Evolutionary conservation across 208 protist species (phyloP).

Genomic region (Leishmania mexicana): DNA sequence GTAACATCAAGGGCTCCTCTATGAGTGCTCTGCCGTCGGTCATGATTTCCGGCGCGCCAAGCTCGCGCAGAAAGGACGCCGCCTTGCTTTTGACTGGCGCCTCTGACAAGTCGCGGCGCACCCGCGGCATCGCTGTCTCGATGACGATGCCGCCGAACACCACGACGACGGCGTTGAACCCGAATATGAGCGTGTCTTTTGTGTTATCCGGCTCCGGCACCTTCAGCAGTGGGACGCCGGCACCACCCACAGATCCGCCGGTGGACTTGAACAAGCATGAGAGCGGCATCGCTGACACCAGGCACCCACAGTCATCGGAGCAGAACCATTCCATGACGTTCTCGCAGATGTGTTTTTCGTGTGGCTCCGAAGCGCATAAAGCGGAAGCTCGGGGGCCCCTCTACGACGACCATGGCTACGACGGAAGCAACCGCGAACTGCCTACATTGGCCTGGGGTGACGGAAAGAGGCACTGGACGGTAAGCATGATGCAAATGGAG

Average conservation of each 20-base stretch:
- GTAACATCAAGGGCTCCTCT: neutral
- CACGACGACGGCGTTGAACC: neutral
- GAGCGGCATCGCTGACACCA: neutral
- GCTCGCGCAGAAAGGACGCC: neutral
- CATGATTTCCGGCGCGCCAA: neutral
- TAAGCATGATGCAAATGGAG: neutral
- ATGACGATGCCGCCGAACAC: neutral
- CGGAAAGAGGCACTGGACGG: neutral
- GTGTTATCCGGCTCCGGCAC: slow-evolving; percentile 8
- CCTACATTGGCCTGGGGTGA: neutral
- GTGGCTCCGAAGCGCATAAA: neutral
- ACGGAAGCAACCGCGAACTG: neutral
- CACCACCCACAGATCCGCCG: neutral
- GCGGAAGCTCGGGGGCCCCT: neutral
- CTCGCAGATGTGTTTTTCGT: slow-evolving; percentile 19
- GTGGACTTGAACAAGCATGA: neutral
- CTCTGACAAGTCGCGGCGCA: neutral
- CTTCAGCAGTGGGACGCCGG: slow-evolving; percentile 4
- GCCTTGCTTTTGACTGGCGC: neutral
- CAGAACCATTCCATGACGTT: slow-evolving; percentile 7
- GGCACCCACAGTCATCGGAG: neutral
- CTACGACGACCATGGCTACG: neutral
- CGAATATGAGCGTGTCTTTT: slow-evolving; percentile 18
- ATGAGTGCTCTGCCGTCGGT: slow-evolving; percentile 9
- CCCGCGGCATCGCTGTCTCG: neutral